Base-by-base conservation (phyloP, 257 asterid species). In the Paraleonurus japonicus region DNA sequence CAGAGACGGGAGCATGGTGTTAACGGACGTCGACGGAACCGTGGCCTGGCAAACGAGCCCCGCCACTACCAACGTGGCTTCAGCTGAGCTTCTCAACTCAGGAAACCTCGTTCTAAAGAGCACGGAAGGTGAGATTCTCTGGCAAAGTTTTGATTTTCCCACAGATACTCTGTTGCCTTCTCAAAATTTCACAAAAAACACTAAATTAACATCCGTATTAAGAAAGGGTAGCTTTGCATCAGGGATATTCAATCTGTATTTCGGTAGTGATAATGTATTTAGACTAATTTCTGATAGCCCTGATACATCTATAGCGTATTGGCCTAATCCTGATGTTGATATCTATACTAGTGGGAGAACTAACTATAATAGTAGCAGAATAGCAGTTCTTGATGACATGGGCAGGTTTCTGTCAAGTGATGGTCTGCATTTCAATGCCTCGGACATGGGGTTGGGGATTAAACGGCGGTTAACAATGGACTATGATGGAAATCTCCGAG, bases 71-170 rank as follows among this genome's bases (percentile, higher is more conserved):
- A 59, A 75, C n/a, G 79, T 82, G 9, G 76, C 77, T 15, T 59
- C 37, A 28, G 92, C 89, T 0, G 78, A 79, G 78, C 83, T 89
- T 67, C 88, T 85, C 22, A 68, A 84, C 54, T 45, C 84, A 0
- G 96, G 93, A 0, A 87, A 89, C 70, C 85, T 90, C 6, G 86
- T 88, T 3, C 53, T 90, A n/a, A 67, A 48, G 61, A 79, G 73
- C 54, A 75, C 71, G 0, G 22, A 15, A 51, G 86, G 82, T 55
- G 63, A 71, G 6, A 19, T 85, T 45, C 77, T 84, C 24, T 90
- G 97, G 97, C 87, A 87, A 74, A 84, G 88, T 27, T 89, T 87
- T 45, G 96, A 84, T 73, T 84, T 41, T 37, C 96, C 96, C 0
- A 84, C 87, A 0, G 85, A 86, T 58, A 85, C 94, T 30, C 87